Evolutionary conservation across 176 grass and related monocot genomes (phyloP), one percentile per base, ranked within the genome.

Genomic region (Sorghum bicolor): DNA sequence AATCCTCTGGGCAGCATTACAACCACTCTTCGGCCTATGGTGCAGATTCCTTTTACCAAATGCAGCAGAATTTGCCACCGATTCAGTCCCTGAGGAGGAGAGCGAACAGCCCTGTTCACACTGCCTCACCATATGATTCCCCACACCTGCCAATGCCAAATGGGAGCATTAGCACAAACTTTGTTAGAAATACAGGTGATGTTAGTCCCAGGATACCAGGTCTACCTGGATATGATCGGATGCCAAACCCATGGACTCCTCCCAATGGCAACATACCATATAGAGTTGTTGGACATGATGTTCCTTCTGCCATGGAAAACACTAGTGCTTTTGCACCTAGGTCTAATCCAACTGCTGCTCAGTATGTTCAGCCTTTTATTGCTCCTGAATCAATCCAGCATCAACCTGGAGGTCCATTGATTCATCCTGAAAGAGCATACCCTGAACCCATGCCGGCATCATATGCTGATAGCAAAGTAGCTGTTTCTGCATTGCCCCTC

Each of bases 31-130:
- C 84, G 84, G 72, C 82, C 40, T 88, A 91, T 92, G 91, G 87
- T 82, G 70, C 84, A 64, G 96, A 98, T 55, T 83, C 89, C 52
- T 82, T 90, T 80, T 94, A 93, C 80, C 96, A 98, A 87, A 87
- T 86, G 66, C 87, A 86, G 14, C 87, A 94, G 34, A 95, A 92
- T 86, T 86, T 95, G 69, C 87, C 87, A 32, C 87, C 83, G 10
- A 79, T 94, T 88, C 89, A 89, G 85, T 92, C 96, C 69, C 81
- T 86, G 15, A 93, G 96, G 70, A 89, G 87, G 78, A 95, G 90
- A 69, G 70, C 22, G 74, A 89, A 78, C 45, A 86, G 74, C 17
- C 85, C 85, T 90, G 57, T 80, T 77, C 80, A 80, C 67, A 73
- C 80, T 64, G 88, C 62, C 64, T 88, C 86, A 68, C 68, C 83